These are phyloP conservation scores for Herpotrichia juniperi DNA, from an alignment of 2,329 filamentous ascomycete genomes.

Conservation along the genomic window DNA sequence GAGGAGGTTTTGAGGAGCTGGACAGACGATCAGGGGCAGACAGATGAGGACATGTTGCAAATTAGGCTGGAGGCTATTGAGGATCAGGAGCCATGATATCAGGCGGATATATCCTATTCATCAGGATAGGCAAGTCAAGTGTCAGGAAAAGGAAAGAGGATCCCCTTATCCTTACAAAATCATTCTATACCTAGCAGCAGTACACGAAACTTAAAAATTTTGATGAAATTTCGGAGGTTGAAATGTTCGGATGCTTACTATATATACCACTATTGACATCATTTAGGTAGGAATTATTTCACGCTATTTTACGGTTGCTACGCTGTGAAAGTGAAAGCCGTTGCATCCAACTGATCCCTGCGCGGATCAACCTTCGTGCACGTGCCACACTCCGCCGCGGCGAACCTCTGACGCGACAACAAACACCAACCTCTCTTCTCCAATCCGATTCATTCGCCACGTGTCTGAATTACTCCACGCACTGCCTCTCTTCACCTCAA, in stretches of 20 bases:
- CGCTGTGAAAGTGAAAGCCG: too few relatives aligned
- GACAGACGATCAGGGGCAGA: constrained; percentile 39
- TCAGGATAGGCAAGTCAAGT: too few relatives aligned
- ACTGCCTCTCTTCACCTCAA: not conserved
- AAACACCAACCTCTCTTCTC: not conserved
- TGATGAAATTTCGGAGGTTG: too few relatives aligned
- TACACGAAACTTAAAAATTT: too few relatives aligned
- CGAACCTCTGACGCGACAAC: constrained; percentile 2
- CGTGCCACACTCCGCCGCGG: not conserved
- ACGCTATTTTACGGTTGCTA: too few relatives aligned
- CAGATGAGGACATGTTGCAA: constrained; percentile 39
- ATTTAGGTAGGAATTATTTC: too few relatives aligned
- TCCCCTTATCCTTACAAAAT: too few relatives aligned
- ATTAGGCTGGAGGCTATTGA: constrained; percentile 41
- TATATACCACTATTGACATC: too few relatives aligned
- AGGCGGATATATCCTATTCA: too few relatives aligned
- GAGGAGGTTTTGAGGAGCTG: constrained; percentile 59
- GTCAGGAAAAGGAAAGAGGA: too few relatives aligned
- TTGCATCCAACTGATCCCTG: not conserved
- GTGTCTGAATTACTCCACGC: constrained; percentile 1
- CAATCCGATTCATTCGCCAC: constrained; percentile 1
- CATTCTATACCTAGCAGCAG: too few relatives aligned
- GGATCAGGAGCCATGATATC: constrained; percentile 37
- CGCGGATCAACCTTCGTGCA: constrained; percentile 1
- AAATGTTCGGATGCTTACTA: too few relatives aligned